A percentile compares a stretch with the other conserved stretches of the same genome.
phyloP scores from a whole-genome alignment of 1,284 basidiomycete genomes.

The Dichomitus squalens region DNA sequence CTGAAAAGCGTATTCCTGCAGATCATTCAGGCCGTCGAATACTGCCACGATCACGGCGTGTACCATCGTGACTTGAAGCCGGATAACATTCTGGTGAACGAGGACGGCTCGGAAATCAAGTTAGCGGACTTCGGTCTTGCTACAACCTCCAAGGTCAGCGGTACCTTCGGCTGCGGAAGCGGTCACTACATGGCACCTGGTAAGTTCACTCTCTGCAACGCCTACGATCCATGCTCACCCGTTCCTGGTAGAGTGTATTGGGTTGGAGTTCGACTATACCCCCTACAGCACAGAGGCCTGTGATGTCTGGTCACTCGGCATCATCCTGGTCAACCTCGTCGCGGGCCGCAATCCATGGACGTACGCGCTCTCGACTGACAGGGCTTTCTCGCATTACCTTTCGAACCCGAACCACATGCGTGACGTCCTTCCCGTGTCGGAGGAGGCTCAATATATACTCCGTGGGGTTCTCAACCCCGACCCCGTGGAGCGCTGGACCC shows the following conservation, averaged over 20 bases:
- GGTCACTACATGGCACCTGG: slow-evolving; percentile 65
- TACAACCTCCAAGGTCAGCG: slow-evolving; percentile 49
- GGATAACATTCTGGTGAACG: slow-evolving; percentile 65
- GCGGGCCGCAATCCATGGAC: slow-evolving; percentile 90
- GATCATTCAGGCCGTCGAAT: slow-evolving; percentile 63
- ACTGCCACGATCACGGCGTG: slow-evolving; percentile 60
- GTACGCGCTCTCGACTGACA: slow-evolving; percentile 71
- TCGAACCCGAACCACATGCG: slow-evolving; percentile 67
- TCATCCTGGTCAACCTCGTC: slow-evolving; percentile 66
- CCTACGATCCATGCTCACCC: background rate
- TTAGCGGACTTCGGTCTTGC: slow-evolving; percentile 72
- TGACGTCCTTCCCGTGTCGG: slow-evolving; percentile 73
- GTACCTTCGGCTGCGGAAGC: slow-evolving; percentile 50
- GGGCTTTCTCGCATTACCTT: slow-evolving; percentile 72
- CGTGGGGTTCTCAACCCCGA: slow-evolving; percentile 59
- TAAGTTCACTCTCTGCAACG: slow-evolving; percentile 26
- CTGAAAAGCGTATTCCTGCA: slow-evolving; percentile 57
- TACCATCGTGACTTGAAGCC: slow-evolving; percentile 76
- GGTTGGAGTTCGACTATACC: slow-evolving; percentile 24
- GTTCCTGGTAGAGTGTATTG: slow-evolving; percentile 29
- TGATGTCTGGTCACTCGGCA: slow-evolving; percentile 36
- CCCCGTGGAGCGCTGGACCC: slow-evolving; percentile 55
- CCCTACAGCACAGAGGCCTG: slow-evolving; percentile 26
- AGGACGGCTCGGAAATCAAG: slow-evolving; percentile 48
- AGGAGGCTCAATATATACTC: slow-evolving; percentile 55